Evolutionary conservation across 2,329 filamentous ascomycete species (phyloP).

Genomic region (Fusarium torreyae): DNA sequence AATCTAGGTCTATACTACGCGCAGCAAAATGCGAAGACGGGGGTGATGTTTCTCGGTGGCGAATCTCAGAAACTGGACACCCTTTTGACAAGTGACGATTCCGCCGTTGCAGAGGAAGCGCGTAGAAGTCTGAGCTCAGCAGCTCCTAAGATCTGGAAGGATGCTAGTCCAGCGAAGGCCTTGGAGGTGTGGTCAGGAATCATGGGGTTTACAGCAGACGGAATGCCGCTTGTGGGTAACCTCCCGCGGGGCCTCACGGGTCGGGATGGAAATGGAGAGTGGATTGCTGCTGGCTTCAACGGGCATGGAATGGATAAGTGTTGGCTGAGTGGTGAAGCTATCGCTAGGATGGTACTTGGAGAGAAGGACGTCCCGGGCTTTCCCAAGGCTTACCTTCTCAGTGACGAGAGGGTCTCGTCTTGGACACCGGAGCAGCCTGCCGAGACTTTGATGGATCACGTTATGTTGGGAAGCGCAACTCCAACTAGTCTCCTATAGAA

Average conservation of each 20-base stretch:
- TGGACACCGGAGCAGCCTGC: conserved; percentile 30
- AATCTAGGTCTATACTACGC: conserved; percentile 45
- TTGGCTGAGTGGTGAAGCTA: conserved; percentile 64
- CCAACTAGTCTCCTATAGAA: conserved; percentile 25
- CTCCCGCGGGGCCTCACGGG: conserved; percentile 52
- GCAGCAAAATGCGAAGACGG: conserved; percentile 50
- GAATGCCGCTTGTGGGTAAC: conserved; percentile 63
- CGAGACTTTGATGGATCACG: conserved; percentile 37
- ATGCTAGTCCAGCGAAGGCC: conserved; percentile 39
- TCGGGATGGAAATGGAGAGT: conserved; percentile 54
- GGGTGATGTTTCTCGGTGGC: conserved; percentile 67
- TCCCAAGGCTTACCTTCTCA: conserved; percentile 35
- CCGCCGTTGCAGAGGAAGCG: conserved; percentile 54
- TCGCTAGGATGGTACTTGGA: conserved; percentile 49
- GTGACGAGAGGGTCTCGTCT: conserved; percentile 5
- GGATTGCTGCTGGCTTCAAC: conserved; percentile 64
- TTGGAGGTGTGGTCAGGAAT: conserved; percentile 63
- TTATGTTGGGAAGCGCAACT: conserved; percentile 18
- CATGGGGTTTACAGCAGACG: conserved; percentile 63
- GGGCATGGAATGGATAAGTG: conserved; percentile 67
- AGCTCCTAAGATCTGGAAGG: conserved; percentile 54
- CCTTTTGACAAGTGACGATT: conserved; percentile 63
- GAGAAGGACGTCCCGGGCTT: conserved; percentile 40
- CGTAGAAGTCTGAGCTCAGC: conserved; percentile 54
- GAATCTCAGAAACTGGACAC: conserved; percentile 59